Base-by-base conservation (phyloP, 2,329 filamentous ascomycete species). In the Cadophora gregata region DNA sequence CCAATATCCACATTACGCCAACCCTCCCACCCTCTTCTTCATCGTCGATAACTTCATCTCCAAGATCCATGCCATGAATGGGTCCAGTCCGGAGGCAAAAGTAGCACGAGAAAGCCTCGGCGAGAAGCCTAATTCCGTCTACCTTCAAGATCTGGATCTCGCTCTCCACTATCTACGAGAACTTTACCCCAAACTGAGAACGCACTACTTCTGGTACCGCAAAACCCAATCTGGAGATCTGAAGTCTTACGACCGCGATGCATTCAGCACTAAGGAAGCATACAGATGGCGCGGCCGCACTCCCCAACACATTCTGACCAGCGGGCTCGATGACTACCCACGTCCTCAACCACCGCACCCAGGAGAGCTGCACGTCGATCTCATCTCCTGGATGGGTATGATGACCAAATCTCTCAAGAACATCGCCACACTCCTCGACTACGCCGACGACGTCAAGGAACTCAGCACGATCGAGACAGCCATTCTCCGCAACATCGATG, bases 301-400 rank as follows among this genome's bases (percentile, higher is more conserved):
- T 8, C 87, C 92, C 38, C 87, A 88, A 58, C 96, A 98, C 78
- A 91, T 97, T 69, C 84, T 99, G 59, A 97, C 96, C 5, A 97
- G 93, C 62, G 96, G 96, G 2, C 86, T 99, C 1, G 96, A 99
- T 75, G 96, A 99, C 80, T 99, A 98, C 77, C 96, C 96, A 59
- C 92, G 96, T 59, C 86, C 96, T 9, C 93, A 97, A 79, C 94
- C 96, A 16, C 96, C 96, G 29, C 94, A 97, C 78, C 95, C 96
- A 0, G 95, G 93, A 75, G 96, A 99, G 86, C 86, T 99, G 59
- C 95, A 99, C 78, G 90, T 96, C 33, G 96, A 99, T 79, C 84
- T 98, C 63, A 91, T 99, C 78, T 92, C 92, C 62, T 99, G 96
- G 96, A 91, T 99, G 80, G 96, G 95, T n/a, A 88, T 97, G 82